Base-by-base conservation (phyloP, 306 rosid genomes). In the Cucurbita argyrosperma region DNA sequence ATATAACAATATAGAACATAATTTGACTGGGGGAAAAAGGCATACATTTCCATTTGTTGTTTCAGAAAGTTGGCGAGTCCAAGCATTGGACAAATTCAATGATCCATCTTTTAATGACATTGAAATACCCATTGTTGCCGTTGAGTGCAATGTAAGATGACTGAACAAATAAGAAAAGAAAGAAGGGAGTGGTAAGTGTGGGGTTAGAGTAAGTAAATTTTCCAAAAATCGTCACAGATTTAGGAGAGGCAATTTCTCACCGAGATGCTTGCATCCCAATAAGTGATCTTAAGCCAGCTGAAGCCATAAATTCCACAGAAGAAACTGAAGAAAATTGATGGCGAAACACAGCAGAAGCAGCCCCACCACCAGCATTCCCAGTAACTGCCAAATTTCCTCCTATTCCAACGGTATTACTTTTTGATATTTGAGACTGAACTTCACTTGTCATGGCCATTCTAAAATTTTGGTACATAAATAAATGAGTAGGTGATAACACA, bases 361-460 rank as follows among this genome's bases (percentile, higher is more conserved):
- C 96, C 79, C 96, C 99, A 71, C 96, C 96, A 16, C 99, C 99
- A 61, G 84, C 61, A 18, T 79, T 77, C 54, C 87, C 99, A 15
- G 83, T 79, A 35, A 91, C 97, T 68, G 86, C 95, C 90, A 94
- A 82, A 86, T 94, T 91, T 46, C 97, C 99, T 55, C 87, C 82
- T 64, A 91, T 49, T 30, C 87, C 87, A 49, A 87, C 81, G 61
- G 80, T 76, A 75, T 84, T 84, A 64, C 77, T 82, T 84, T 87
- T 94, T 75, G 99, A 94, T 78, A 94, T 77, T 81, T 83, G 86
- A 72, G 99, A 88, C 85, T 94, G 90, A 74, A 89, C 83, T 82
- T 92, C 85, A 56, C 97, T 94, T 66, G 92, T 84, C 95, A 94
- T 91, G 76, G 91, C 97, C 99, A 94, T 94, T 81, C 98, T 94